phyloP scores from a whole-genome alignment of 176 grass and related monocot species.

The Urochloa ruziziensis region DNA sequence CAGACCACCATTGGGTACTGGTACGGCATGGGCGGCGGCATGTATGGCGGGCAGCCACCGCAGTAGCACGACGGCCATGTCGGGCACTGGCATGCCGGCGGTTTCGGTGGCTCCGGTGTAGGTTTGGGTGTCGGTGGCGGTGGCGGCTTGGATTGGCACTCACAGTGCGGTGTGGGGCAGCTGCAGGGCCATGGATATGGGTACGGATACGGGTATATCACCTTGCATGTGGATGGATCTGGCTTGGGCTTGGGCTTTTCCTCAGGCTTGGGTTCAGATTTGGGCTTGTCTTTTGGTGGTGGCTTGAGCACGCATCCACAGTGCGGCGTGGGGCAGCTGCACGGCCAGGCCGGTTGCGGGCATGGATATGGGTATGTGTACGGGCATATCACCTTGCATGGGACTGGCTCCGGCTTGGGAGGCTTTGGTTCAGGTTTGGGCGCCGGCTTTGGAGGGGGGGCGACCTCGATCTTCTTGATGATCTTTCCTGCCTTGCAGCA shows the following conservation, averaged over 20 bases:
- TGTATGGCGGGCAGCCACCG: background rate
- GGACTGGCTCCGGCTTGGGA: background rate
- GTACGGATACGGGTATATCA: background rate
- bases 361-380: background rate
- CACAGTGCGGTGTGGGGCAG: background rate
- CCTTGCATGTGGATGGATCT: background rate
- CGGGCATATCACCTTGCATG: background rate
- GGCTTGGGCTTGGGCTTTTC: background rate
- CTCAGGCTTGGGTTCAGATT: no score
- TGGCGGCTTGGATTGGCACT: background rate
- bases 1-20: constrained; percentile 7
- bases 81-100: constrained; percentile 15
- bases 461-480: constrained; percentile 48
- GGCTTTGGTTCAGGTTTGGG: background rate
- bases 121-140: background rate
- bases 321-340: no score
- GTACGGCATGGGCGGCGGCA: background rate
- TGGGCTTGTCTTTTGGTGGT: no score
- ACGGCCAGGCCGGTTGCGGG: background rate
- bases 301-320: no score
- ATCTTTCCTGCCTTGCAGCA: constrained; percentile 58
- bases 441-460: background rate
- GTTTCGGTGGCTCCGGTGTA: background rate
- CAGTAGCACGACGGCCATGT: constrained; percentile 27
- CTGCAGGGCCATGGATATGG: background rate